phyloP scores from a whole-genome alignment of 2,329 filamentous ascomycete species.

The Aureobasidium sp. region DNA sequence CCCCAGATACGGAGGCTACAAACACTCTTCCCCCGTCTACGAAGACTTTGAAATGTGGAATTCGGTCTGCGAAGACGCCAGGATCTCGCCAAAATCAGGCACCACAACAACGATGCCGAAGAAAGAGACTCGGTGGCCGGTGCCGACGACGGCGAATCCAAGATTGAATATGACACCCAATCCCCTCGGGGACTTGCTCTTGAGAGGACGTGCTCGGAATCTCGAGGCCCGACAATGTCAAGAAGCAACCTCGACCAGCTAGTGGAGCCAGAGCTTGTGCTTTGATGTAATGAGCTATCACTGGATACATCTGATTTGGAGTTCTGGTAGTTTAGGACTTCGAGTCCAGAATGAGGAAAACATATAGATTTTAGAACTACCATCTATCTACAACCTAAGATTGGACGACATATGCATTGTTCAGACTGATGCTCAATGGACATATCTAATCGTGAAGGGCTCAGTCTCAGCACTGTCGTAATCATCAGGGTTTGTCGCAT shows the following conservation, averaged over 20 bases:
- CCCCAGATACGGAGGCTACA: neutral
- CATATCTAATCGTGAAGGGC: constrained; percentile 18
- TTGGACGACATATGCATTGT: neutral
- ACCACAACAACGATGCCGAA: neutral
- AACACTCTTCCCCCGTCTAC: neutral
- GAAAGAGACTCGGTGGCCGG: neutral
- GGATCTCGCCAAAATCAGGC: neutral
- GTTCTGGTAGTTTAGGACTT: too few relatives aligned
- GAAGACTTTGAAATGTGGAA: neutral
- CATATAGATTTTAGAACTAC: neutral
- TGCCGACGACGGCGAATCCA: neutral
- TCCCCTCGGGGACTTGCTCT: neutral
- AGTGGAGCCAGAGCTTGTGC: too few relatives aligned
- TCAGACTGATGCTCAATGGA: neutral
- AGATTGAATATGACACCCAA: neutral
- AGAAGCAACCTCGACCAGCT: too few relatives aligned
- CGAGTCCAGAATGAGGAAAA: too few relatives aligned
- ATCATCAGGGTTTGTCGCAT: constrained; percentile 18
- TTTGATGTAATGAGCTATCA: too few relatives aligned
- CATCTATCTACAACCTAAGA: neutral
- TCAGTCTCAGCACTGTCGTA: constrained; percentile 21
- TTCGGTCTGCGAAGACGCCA: neutral
- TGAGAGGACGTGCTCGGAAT: too few relatives aligned
- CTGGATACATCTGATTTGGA: too few relatives aligned
- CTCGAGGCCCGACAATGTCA: neutral